These are phyloP conservation scores for Heterobasidion parviporum DNA, from an alignment of 1,284 basidiomycete genomes.

Conservation along the genomic window DNA sequence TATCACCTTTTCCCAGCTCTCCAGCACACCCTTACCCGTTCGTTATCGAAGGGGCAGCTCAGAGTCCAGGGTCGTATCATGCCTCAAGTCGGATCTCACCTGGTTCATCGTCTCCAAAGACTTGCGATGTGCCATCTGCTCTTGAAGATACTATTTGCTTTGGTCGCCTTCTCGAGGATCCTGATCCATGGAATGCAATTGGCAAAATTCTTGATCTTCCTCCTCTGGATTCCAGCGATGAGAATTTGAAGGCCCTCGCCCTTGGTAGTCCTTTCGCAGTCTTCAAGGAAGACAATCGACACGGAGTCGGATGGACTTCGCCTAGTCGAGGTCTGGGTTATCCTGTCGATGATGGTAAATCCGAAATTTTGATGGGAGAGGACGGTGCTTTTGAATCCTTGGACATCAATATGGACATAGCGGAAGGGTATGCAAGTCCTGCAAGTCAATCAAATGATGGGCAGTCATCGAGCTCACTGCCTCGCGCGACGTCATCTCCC, in stretches of 20 bases:
- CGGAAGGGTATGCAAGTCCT: background rate
- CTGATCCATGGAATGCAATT: constrained; percentile 13
- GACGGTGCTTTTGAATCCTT: background rate
- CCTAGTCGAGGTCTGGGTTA: background rate
- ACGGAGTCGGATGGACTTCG: background rate
- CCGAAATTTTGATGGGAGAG: background rate
- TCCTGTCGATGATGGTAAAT: background rate
- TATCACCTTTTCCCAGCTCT: too few species aligned
- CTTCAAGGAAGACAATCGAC: background rate
- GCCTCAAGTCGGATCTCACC: too few species aligned
- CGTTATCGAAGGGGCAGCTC: too few species aligned
- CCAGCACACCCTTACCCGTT: too few species aligned
- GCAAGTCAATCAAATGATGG: background rate
- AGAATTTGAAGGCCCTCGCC: background rate
- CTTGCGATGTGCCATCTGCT: background rate
- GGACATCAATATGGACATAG: background rate
- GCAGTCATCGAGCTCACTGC: background rate
- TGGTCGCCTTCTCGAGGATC: constrained; percentile 2
- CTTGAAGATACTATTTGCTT: background rate
- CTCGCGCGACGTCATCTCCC: background rate
- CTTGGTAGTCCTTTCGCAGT: background rate
- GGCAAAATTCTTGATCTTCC: constrained; percentile 11
- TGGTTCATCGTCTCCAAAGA: background rate
- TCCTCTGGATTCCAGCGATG: constrained; percentile 4
- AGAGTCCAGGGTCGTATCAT: too few species aligned